Percentiles rank a stretch among this genome's conserved stretches.
phyloP scores from a whole-genome alignment of 1,139 yeast genomes.

The Blastobotrys indianensis region DNA sequence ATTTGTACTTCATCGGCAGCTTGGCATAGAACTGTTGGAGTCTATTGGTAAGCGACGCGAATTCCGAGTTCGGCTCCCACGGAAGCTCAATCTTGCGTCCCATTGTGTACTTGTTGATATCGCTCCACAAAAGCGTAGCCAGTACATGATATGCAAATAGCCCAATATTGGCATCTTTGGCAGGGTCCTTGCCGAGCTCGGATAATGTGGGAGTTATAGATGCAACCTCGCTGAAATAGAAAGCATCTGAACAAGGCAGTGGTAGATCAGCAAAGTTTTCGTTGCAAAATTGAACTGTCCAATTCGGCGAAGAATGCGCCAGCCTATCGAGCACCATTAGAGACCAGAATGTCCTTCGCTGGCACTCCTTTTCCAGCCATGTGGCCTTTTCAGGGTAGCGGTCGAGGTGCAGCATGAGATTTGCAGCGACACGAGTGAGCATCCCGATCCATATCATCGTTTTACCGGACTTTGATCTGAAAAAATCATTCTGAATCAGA shows the following conservation, averaged over 20 bases:
- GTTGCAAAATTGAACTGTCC: conserved; percentile 26
- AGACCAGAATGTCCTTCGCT: conserved; percentile 37
- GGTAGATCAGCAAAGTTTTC: conserved; percentile 27
- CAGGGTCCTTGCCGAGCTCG: conserved; percentile 20
- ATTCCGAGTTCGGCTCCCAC: conserved; percentile 22
- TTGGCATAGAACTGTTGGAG: conserved; percentile 13
- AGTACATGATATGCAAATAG: conserved; percentile 30
- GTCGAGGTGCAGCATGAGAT: conserved; percentile 25
- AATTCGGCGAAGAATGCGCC: conserved; percentile 34
- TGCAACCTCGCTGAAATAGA: conserved; percentile 28
- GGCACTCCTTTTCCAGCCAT: conserved; percentile 34
- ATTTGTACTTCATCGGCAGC: conserved; percentile 23
- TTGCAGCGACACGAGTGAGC: conserved; percentile 35
- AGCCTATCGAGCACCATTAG: conserved; percentile 34
- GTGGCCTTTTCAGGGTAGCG: conserved; percentile 21
- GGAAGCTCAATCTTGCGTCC: conserved; percentile 20
- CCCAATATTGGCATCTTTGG: conserved; percentile 16
- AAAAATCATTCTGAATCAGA: conserved; percentile 35
- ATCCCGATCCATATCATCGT: conserved; percentile 35
- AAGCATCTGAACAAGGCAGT: conserved; percentile 32
- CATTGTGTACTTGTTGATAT: conserved; percentile 27
- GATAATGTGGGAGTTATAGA: conserved; percentile 26
- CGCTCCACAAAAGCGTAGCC: conserved; percentile 32
- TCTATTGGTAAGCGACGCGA: conserved; percentile 11
- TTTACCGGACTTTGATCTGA: conserved; percentile 31